These are phyloP conservation scores for Rhizophora mangle DNA, from an alignment of 345 rosid genomes.

Conservation along the genomic window DNA sequence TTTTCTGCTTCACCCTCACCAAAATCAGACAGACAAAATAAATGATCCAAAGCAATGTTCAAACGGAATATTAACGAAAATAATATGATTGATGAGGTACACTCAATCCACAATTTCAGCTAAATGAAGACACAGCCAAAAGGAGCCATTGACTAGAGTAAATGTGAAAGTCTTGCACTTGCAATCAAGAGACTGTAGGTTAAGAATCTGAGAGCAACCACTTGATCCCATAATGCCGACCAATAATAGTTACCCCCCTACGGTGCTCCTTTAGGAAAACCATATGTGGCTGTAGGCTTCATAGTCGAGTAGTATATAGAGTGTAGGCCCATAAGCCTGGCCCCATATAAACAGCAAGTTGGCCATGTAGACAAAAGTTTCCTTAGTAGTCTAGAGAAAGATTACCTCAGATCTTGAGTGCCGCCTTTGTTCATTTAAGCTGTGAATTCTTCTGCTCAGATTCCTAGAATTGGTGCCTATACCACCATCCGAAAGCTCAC, in stretches of 20 bases:
- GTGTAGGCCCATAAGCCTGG: neutral
- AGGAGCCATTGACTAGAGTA: neutral
- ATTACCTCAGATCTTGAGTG: slow-evolving; percentile 63
- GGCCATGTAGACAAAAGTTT: neutral
- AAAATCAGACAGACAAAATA: no score
- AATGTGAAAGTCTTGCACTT: neutral
- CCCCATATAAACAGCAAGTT: neutral
- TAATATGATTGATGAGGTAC: neutral
- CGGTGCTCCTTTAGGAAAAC: neutral
- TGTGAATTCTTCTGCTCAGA: slow-evolving; percentile 45
- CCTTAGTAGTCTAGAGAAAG: neutral
- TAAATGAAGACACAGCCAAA: neutral
- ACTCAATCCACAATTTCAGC: neutral
- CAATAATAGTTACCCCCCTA: neutral
- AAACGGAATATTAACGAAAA: neutral
- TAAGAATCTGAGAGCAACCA: neutral
- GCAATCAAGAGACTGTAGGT: neutral
- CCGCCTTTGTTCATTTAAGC: slow-evolving; percentile 44
- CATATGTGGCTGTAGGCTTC: neutral
- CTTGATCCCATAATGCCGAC: neutral
- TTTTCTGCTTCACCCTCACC: neutral
- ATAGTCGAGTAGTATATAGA: neutral
- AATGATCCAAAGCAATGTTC: neutral
- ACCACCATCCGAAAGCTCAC: slow-evolving; percentile 40
- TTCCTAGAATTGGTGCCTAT: slow-evolving; percentile 43